Conservation (phyloP, 2,329 filamentous ascomycete species). For the Lasiodiplodia gonubiensis region DNA sequence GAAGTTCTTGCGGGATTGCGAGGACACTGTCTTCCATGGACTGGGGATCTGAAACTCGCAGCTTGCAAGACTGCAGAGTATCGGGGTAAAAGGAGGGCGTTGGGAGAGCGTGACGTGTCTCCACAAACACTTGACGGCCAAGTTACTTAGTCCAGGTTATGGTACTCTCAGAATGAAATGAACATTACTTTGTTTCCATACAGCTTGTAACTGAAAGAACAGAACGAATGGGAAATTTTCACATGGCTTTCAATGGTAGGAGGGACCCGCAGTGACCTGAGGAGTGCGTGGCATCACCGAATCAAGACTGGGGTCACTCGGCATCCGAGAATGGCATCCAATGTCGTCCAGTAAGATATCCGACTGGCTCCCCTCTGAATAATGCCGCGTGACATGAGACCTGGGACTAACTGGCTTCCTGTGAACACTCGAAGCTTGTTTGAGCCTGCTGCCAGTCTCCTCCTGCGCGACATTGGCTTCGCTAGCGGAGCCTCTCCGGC, state of each 20-base stretch:
- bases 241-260: not conserved
- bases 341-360: not conserved
- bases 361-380: not conserved
- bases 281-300: not conserved
- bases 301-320: not conserved
- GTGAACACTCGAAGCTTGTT: not conserved
- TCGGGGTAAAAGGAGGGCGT: too few relatives aligned
- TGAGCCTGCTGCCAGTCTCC: not conserved
- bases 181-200: not conserved
- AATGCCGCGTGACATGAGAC: not conserved
- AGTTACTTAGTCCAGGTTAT: too few relatives aligned
- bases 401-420: not conserved
- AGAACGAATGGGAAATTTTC: not conserved
- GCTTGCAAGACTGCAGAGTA: too few relatives aligned
- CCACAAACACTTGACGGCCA: too few relatives aligned
- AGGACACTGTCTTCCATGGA: conserved; percentile 17
- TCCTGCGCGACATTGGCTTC: not conserved
- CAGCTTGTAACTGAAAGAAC: not conserved
- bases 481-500: not conserved
- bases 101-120: too few relatives aligned
- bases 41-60: not conserved
- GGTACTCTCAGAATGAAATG: not conserved
- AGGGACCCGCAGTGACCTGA: not conserved
- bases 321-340: not conserved
- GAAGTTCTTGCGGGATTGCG: conserved; percentile 29